A percentile compares a stretch with the other conserved stretches of the same genome.
Conservation (phyloP, 2,329 filamentous ascomycete species). For the Botryotinia globosa region DNA sequence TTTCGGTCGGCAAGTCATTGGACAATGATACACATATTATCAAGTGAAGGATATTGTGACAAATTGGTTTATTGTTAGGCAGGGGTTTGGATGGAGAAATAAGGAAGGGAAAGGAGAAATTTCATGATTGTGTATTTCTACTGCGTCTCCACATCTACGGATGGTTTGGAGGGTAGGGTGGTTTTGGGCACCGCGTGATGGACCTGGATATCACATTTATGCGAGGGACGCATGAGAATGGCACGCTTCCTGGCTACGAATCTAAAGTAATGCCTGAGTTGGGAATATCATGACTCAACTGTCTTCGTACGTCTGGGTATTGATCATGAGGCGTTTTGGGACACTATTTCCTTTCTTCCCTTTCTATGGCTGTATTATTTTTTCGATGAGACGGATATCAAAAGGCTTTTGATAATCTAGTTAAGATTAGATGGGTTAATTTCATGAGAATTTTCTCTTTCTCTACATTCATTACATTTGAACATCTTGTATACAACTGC, state of each 20-base stretch:
- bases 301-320: slow-evolving; percentile 11
- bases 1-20: slow-evolving; percentile 8
- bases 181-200: slow-evolving; percentile 12
- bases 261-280: neutral
- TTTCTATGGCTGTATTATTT: neutral
- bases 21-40: slow-evolving; percentile 5
- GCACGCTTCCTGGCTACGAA: slow-evolving; percentile 1
- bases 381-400: neutral
- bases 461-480: neutral
- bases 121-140: slow-evolving; percentile 19
- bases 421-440: neutral
- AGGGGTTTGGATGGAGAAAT: slow-evolving; percentile 13
- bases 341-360: slow-evolving; percentile 37
- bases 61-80: slow-evolving; percentile 6
- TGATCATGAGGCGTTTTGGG: slow-evolving; percentile 1
- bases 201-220: slow-evolving; percentile 16
- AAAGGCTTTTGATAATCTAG: neutral
- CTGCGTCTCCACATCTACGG: slow-evolving; percentile 10
- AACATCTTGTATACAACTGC: neutral
- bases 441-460: neutral
- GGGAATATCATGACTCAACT: neutral
- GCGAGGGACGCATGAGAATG: neutral
- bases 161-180: slow-evolving; percentile 1
- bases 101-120: neutral
- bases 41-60: slow-evolving; percentile 17